These are phyloP conservation scores for Yarrowia yakushimensis DNA, from an alignment of 805 yeast species.

Conservation along the genomic window DNA sequence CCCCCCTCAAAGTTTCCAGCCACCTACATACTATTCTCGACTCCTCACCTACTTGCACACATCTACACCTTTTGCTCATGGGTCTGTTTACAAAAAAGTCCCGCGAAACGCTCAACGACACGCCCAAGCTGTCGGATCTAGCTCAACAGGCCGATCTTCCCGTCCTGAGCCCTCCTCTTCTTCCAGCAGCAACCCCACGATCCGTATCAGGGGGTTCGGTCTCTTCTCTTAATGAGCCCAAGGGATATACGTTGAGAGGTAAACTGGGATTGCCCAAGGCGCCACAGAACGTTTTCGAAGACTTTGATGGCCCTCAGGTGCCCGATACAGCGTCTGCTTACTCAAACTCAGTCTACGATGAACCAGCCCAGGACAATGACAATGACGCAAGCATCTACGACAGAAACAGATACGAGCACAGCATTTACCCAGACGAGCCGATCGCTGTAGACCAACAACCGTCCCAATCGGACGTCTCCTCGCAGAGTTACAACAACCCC, in stretches of 20 bases:
- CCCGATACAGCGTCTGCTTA: not conserved
- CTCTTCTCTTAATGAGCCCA: not conserved
- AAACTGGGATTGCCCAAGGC: not conserved
- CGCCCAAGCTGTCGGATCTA: not conserved
- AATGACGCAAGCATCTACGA: not conserved
- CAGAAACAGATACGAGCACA: not conserved
- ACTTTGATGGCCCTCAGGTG: not conserved
- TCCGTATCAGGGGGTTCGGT: not conserved
- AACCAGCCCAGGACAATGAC: not conserved
- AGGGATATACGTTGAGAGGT: not conserved
- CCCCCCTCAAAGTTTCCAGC: not conserved
- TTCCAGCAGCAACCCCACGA: not conserved
- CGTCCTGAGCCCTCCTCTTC: not conserved
- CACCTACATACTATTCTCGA: not conserved
- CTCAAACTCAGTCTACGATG: not conserved
- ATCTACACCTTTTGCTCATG: not conserved
- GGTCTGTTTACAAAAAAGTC: constrained; percentile 11
- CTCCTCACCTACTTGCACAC: no score
- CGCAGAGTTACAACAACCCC: not conserved
- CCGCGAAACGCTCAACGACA: not conserved
- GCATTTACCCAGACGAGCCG: not conserved
- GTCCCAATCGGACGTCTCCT: not conserved
- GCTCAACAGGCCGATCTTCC: not conserved
- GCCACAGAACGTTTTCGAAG: not conserved
- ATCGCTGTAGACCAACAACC: not conserved